phyloP scores from a whole-genome alignment of 768 basidiomycete genomes.

The Sutorius australiensis region DNA sequence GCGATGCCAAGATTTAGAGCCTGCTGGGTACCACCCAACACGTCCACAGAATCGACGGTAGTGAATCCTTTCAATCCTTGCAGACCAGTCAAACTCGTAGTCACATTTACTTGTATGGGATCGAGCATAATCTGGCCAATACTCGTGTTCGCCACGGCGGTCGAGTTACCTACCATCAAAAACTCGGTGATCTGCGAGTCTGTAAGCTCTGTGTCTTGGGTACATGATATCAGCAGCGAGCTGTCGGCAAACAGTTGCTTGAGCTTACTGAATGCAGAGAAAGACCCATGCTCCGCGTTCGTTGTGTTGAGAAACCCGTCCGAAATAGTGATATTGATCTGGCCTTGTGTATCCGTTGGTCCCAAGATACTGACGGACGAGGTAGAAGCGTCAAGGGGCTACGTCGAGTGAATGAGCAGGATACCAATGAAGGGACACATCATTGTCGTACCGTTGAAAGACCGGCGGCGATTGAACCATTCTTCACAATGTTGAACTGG shows the following conservation, averaged over 20 bases:
- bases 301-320: slow-evolving; percentile 51
- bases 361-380: slow-evolving; percentile 53
- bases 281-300: slow-evolving; percentile 43
- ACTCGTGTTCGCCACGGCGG: slow-evolving; percentile 55
- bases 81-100: slow-evolving; percentile 56
- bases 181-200: slow-evolving; percentile 47
- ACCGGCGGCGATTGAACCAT: slow-evolving; percentile 50
- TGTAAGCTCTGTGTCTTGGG: slow-evolving; percentile 54
- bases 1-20: slow-evolving; percentile 58
- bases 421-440: background rate
- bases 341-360: slow-evolving; percentile 54
- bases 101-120: slow-evolving; percentile 68
- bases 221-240: background rate
- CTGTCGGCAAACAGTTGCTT: background rate
- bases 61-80: slow-evolving; percentile 56
- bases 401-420: slow-evolving; percentile 3
- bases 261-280: slow-evolving; percentile 57
- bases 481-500: slow-evolving; percentile 56
- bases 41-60: slow-evolving; percentile 57
- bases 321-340: slow-evolving; percentile 59
- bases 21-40: slow-evolving; percentile 57
- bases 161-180: slow-evolving; percentile 55
- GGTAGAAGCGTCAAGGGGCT: slow-evolving; percentile 64
- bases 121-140: slow-evolving; percentile 67
- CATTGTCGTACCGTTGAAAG: slow-evolving; percentile 48